These are phyloP conservation scores for Fusarium fujikuroi DNA, from an alignment of 2,329 filamentous ascomycete genomes.

Conservation along the genomic window DNA sequence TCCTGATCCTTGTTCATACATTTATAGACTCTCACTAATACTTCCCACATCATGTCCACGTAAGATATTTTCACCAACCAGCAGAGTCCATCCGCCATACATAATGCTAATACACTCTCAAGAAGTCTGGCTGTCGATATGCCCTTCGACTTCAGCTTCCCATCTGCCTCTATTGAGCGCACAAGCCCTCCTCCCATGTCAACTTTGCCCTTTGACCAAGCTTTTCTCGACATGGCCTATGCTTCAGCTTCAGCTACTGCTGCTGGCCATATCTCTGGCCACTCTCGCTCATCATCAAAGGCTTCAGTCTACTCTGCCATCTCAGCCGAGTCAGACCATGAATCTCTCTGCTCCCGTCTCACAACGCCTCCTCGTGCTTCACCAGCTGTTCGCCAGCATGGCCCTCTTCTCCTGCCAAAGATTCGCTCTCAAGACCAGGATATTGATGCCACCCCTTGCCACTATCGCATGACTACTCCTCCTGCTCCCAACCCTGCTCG, in stretches of 20 bases:
- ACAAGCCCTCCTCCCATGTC: constrained; percentile 47
- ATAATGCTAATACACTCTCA: constrained; percentile 31
- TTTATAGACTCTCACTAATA: constrained; percentile 39
- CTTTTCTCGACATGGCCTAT: constrained; percentile 66
- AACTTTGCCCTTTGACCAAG: constrained; percentile 64
- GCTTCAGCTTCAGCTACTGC: constrained; percentile 38
- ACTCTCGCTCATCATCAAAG: constrained; percentile 73
- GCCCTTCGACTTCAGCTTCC: constrained; percentile 70
- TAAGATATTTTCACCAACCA: constrained; percentile 39
- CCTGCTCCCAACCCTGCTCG: constrained; percentile 49
- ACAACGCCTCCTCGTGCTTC: constrained; percentile 73
- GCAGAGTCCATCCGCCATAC: background rate
- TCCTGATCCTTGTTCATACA: constrained; percentile 33
- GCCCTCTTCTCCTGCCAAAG: constrained; percentile 84
- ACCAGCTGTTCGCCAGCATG: constrained; percentile 80
- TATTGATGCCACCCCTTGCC: constrained; percentile 66
- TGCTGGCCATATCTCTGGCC: constrained; percentile 52
- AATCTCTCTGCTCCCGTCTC: constrained; percentile 73
- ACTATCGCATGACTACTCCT: constrained; percentile 51
- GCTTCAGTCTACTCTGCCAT: constrained; percentile 70
- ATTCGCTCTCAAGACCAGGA: constrained; percentile 87
- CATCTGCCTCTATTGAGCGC: constrained; percentile 50
- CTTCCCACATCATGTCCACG: constrained; percentile 48
- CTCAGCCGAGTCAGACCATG: constrained; percentile 68
- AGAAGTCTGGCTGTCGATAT: constrained; percentile 70